phyloP scores from a whole-genome alignment of 257 asterid species.

The Solanum verrucosum region DNA sequence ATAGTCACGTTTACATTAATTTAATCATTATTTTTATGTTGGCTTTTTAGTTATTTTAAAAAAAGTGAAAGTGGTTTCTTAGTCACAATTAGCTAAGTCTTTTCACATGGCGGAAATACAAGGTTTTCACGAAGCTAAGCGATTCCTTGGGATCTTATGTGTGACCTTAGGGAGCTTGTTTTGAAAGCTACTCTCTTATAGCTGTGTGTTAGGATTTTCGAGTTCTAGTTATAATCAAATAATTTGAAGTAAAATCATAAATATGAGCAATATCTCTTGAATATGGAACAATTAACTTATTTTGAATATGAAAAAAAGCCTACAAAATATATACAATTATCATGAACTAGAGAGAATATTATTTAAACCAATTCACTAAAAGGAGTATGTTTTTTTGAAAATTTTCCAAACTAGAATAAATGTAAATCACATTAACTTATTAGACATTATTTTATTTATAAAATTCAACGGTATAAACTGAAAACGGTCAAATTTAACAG shows the following conservation, averaged over 20 bases:
- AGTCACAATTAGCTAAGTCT: background rate
- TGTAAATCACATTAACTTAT: background rate
- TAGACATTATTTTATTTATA: background rate
- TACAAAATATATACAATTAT: too few relatives aligned
- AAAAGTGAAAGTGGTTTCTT: background rate
- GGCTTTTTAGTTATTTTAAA: background rate
- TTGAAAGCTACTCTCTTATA: background rate
- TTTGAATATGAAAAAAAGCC: background rate
- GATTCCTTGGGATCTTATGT: background rate
- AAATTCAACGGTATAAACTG: accelerated
- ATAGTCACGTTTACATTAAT: too few relatives aligned
- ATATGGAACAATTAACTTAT: background rate
- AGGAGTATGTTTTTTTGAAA: too few relatives aligned
- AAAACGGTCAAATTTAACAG: too few relatives aligned
- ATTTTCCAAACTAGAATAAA: too few relatives aligned
- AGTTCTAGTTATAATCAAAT: too few relatives aligned
- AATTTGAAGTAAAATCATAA: background rate
- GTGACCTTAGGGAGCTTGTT: background rate
- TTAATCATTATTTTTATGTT: background rate
- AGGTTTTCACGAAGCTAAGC: background rate
- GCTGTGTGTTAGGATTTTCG: background rate
- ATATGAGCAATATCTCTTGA: background rate
- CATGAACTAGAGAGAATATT: background rate
- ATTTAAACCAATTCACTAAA: background rate
- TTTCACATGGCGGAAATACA: background rate